Conservation (phyloP, 305 asterid species). For the Withania somnifera region DNA sequence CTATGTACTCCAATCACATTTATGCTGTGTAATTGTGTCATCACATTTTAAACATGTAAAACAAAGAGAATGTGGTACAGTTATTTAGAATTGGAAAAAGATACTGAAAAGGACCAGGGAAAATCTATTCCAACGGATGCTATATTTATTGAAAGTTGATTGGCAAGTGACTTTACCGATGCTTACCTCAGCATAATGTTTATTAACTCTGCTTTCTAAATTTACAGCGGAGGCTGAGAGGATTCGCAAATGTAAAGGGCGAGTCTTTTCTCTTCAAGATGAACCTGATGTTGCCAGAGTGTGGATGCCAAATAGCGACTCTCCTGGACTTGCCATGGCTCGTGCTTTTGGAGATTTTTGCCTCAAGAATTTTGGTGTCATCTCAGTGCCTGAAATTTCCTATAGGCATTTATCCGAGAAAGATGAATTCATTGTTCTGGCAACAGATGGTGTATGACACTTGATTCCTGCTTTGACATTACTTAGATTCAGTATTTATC, state of each 20-base stretch:
- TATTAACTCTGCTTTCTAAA: neutral
- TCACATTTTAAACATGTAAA: too few relatives aligned
- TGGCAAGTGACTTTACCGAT: too few relatives aligned
- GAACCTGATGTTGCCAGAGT: conserved; percentile 23
- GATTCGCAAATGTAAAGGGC: conserved; percentile 21
- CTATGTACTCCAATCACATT: too few relatives aligned
- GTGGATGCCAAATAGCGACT: conserved; percentile 22
- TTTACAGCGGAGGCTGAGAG: conserved; percentile 24
- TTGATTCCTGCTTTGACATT: neutral
- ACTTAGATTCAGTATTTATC: neutral
- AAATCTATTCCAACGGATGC: too few relatives aligned
- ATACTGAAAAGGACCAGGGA: too few relatives aligned
- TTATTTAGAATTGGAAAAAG: too few relatives aligned
- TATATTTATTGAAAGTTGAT: too few relatives aligned
- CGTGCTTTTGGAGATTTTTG: conserved; percentile 30
- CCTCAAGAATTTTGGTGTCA: conserved; percentile 23
- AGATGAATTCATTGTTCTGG: conserved; percentile 21
- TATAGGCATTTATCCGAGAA: conserved; percentile 12
- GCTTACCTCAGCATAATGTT: too few relatives aligned
- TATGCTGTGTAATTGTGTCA: too few relatives aligned
- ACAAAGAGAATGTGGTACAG: too few relatives aligned
- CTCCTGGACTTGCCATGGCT: conserved; percentile 30
- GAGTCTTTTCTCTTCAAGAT: conserved; percentile 22
- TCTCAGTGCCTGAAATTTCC: conserved; percentile 22
- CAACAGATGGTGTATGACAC: conserved; percentile 23